Evolutionary conservation across 331 rosid genomes (phyloP), one percentile per base, ranked within the genome.

Genomic region (Rosa hybrid): DNA sequence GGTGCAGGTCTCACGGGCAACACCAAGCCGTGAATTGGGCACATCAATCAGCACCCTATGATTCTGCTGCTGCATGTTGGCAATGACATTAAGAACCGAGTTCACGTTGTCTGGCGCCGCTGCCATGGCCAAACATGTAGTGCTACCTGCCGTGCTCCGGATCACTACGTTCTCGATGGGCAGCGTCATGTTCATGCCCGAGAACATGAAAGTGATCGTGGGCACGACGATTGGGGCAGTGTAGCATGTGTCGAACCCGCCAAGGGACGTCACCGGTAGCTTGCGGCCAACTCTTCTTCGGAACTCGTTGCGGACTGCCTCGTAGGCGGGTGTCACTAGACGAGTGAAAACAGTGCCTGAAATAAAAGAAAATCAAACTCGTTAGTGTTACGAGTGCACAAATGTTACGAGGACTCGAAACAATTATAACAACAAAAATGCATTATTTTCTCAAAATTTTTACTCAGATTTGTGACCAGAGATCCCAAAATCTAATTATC

Each of bases 181-280:
- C 17, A 96, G 89, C 1, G 98, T 91, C 50, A 96, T 91, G 25
- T 96, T 96, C 97, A 96, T 81, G 75, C 97, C 98, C 0, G 93
- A 38, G 68, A 96, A 96, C 97, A 93, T 72, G 56, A 96, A 88
- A 20, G 97, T 93, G 45, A 96, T 77, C 1, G 90, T 88, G 0
- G 99, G 99, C 21, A 85, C 89, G 0, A 83, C 79, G 12, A 96
- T 87, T 6, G 99, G 91, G 4, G 77, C 88, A 0, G 77, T 63
- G 85, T 96, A 96, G 86, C 99, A 96, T 2, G 99, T 96, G 86
- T 96, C 99, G 25, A 96, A 96, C 18, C 99, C 99, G 20, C 99
- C 98, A 1, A 96, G 81, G 7, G 87, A 27, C 14, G 97, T 87
- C 71, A 87, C 89, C 0, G 78, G 27, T 5, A 86, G 25, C 11